These are phyloP conservation scores for Phytopythium sindhum DNA, from an alignment of 352 stramenopile species.

Conservation along the genomic window DNA sequence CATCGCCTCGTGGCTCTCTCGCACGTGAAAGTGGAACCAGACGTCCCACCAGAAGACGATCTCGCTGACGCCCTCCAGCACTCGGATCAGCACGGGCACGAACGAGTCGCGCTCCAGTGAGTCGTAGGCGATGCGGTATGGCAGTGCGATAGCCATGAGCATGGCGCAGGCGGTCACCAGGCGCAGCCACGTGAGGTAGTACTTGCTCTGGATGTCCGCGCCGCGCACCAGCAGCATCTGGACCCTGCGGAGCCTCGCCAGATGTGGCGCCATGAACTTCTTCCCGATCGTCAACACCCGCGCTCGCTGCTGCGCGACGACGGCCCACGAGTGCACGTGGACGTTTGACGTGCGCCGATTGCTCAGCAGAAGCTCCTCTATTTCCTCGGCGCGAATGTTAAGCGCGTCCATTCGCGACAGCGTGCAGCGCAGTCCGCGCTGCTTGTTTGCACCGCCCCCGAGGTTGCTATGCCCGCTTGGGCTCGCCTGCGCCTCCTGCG, in stretches of 20 bases:
- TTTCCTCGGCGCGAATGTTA: constrained; percentile 43
- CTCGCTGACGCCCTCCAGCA: constrained; percentile 38
- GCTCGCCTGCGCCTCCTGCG: constrained; percentile 30
- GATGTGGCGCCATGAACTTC: constrained; percentile 8
- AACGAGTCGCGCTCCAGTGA: constrained; percentile 36
- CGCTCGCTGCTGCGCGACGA: constrained; percentile 9
- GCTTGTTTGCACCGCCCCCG: background rate
- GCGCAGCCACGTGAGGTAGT: constrained; percentile 54
- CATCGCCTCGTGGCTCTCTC: constrained; percentile 43
- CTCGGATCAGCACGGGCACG: constrained; percentile 28
- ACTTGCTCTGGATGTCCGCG: constrained; percentile 49
- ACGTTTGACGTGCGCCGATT: constrained; percentile 16
- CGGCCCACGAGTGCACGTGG: constrained; percentile 12
- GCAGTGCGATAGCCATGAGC: constrained; percentile 43
- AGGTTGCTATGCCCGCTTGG: constrained; percentile 13
- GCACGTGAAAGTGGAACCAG: constrained; percentile 61
- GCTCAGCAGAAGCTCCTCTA: constrained; percentile 45
- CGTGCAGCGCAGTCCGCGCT: constrained; percentile 16
- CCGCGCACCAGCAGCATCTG: constrained; percentile 27
- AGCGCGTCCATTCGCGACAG: constrained; percentile 41
- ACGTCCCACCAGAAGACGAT: constrained; percentile 51
- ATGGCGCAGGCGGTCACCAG: constrained; percentile 43
- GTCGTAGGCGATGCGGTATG: constrained; percentile 59
- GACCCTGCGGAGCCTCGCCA: background rate
- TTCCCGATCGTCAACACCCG: constrained; percentile 4